These are phyloP conservation scores for Backusella macrospora DNA, from an alignment of 192 early-diverging fungal genomes.

Conservation along the genomic window DNA sequence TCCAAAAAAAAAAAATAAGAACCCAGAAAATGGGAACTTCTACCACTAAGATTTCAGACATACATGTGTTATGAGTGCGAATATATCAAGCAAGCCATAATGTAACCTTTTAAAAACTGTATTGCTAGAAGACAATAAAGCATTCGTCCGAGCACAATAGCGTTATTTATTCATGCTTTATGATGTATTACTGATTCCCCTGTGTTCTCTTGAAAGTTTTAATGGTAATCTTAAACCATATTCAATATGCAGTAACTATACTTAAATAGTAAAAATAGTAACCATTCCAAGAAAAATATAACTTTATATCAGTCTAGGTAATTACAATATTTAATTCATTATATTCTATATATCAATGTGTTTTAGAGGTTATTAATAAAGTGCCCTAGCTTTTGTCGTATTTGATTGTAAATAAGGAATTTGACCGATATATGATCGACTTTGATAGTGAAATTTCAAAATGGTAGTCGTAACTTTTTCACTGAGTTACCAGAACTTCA, in stretches of 20 bases:
- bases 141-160: background rate
- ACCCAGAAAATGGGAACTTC: background rate
- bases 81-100: background rate
- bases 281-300: background rate
- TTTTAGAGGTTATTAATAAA: no score
- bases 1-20: background rate
- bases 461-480: background rate
- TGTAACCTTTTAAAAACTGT: background rate
- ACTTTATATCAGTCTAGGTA: no score
- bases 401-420: background rate
- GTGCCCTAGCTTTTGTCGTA: background rate
- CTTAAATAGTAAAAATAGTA: conserved; percentile 6
- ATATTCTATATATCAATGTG: no score
- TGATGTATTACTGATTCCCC: background rate
- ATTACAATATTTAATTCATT: no score
- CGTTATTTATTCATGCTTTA: background rate
- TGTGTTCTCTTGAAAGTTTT: background rate
- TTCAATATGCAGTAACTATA: background rate
- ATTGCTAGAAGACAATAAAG: background rate
- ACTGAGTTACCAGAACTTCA: background rate
- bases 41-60: background rate
- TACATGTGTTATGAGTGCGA: background rate
- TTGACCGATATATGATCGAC: conserved; percentile 2
- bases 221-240: background rate
- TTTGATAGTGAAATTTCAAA: background rate